Base-by-base conservation (phyloP, 169 alveolate species). In the Plasmodium knowlesi region DNA sequence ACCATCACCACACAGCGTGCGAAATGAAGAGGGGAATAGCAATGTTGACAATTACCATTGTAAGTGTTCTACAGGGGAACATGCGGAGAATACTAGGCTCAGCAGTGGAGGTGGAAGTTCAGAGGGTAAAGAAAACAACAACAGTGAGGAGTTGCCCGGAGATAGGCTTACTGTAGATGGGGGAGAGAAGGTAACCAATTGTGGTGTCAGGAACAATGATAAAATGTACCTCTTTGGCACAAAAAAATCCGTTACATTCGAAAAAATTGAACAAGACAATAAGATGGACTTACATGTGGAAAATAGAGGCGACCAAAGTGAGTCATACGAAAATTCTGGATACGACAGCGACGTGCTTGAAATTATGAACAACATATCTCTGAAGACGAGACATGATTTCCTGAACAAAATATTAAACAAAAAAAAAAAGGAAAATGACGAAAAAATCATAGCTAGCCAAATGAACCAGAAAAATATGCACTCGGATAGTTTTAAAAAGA, bases 171-270 rank as follows among this genome's bases (percentile, higher is more conserved):
- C 76, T 37, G 12, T 30, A 67, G 25, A 70, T 19, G 54, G 84
- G 9, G 25, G 57, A 19, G 25, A 82, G 32, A 14, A 86, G 19
- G 61, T 61, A 25, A 19, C 25, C 5, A 74, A 25, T 37, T 2
- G 54, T 6, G 39, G 37, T 19, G 3, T 67, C n/a, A 89, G n/a
- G 54, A 79, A 79, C 16, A 79, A 61, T 19, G 61, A 89, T 19
- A 79, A 89, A 10, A 39, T 39, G 19, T 89, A 89, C 57, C 19
- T 79, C 34, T 54, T 57, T 19, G 72, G 57, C 25, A 89, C 78
- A 46, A 89, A 89, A 82, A 91, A 91, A 82, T 91, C 95, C 2
- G 95, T 91, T 22, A 80, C 92, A n/a, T 91, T 91, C 82, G 92
- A 91, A 82, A 91, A 91, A 46, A 28, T 91, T 16, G 83, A 89